Percentiles rank a stretch among this genome's conserved stretches.
phyloP scores from a whole-genome alignment of 257 asterid genomes.

The Dorcoceras hygrometricum region DNA sequence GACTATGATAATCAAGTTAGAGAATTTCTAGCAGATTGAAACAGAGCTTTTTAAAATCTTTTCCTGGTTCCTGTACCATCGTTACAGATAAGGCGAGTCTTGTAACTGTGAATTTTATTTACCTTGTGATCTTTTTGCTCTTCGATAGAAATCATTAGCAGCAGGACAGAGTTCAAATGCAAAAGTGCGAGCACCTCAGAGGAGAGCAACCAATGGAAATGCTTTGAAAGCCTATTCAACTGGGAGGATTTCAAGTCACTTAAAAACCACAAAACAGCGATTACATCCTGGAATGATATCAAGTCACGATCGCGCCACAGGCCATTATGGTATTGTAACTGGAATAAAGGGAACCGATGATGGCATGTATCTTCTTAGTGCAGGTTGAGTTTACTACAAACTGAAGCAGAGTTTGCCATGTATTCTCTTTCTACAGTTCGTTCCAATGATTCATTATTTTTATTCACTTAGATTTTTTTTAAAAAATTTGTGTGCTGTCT shows the following conservation, averaged over 20 bases:
- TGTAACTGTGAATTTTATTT: slow-evolving; percentile 3
- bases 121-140: slow-evolving; percentile 22
- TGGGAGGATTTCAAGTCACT: slow-evolving; percentile 48
- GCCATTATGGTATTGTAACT: slow-evolving; percentile 90
- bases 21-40: not conserved
- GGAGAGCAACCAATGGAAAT: slow-evolving; percentile 49
- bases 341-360: slow-evolving; percentile 80
- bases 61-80: slow-evolving; percentile 1
- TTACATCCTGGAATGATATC: slow-evolving; percentile 97
- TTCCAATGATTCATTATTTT: slow-evolving; percentile 5
- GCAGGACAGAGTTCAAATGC: slow-evolving; percentile 43
- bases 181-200: slow-evolving; percentile 58
- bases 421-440: slow-evolving; percentile 5
- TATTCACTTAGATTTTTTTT: not conserved
- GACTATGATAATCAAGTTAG: slow-evolving; percentile 1
- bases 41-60: slow-evolving; percentile 1
- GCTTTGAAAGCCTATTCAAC: slow-evolving; percentile 45
- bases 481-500: not conserved
- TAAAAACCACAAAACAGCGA: slow-evolving; percentile 70
- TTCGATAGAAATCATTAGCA: slow-evolving; percentile 59
- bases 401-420: slow-evolving; percentile 1
- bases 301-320: slow-evolving; percentile 85
- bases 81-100: not conserved
- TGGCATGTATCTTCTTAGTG: slow-evolving; percentile 95
- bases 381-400: slow-evolving; percentile 57